Conservation (phyloP, 2,329 filamentous ascomycete species). For the Colletotrichum sp. region DNA sequence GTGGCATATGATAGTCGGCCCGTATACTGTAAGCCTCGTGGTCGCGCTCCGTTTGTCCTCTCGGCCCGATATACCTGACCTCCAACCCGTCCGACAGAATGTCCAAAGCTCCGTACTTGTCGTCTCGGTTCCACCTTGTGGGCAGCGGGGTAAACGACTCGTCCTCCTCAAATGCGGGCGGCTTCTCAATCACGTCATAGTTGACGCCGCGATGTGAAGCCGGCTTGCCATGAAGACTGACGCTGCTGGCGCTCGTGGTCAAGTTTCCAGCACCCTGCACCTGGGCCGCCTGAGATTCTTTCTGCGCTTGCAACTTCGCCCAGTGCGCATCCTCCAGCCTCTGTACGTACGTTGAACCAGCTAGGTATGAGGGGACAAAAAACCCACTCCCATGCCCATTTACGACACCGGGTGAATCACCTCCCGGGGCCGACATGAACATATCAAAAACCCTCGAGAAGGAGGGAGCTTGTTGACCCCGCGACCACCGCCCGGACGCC, state of each 20-base stretch:
- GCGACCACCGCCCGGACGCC: slow-evolving; percentile 22
- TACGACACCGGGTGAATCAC: slow-evolving; percentile 20
- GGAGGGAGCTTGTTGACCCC: slow-evolving; percentile 38
- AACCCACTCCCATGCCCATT: slow-evolving; percentile 51
- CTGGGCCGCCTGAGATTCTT: slow-evolving; percentile 48
- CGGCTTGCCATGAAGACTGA: slow-evolving; percentile 58
- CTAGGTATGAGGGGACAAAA: slow-evolving; percentile 85
- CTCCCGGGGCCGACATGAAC: slow-evolving; percentile 39
- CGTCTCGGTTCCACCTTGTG: slow-evolving; percentile 78
- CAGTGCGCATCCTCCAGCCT: slow-evolving; percentile 74
- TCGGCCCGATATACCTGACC: slow-evolving; percentile 61
- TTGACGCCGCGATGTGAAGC: slow-evolving; percentile 75
- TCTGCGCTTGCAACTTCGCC: slow-evolving; percentile 58
- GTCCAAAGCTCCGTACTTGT: slow-evolving; percentile 77
- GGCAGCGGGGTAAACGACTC: slow-evolving; percentile 70
- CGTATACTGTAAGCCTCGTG: slow-evolving; percentile 84
- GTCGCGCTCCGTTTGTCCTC: slow-evolving; percentile 55
- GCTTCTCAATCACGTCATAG: slow-evolving; percentile 83
- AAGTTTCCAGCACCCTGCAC: slow-evolving; percentile 50
- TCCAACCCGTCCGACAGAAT: slow-evolving; percentile 75
- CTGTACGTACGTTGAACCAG: slow-evolving; percentile 77
- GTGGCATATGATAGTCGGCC: slow-evolving; percentile 84
- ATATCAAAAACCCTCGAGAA: slow-evolving; percentile 59
- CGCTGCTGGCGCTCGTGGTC: slow-evolving; percentile 57
- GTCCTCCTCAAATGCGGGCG: slow-evolving; percentile 64